These are phyloP conservation scores for Catunica adiposa DNA, from an alignment of 2,329 filamentous ascomycete species.

Conservation along the genomic window DNA sequence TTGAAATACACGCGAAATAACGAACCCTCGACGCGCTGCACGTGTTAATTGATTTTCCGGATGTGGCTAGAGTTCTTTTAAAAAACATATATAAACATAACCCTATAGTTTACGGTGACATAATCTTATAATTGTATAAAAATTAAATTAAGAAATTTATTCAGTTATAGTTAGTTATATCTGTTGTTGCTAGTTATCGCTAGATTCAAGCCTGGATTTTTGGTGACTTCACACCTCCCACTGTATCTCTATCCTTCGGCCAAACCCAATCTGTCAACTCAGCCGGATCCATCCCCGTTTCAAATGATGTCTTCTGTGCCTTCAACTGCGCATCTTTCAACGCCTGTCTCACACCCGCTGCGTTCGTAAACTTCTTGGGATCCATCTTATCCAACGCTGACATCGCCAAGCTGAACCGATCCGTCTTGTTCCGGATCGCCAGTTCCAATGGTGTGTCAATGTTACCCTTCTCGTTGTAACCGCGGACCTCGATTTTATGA, in stretches of 20 bases:
- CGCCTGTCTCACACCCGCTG: slow-evolving; percentile 44
- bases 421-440: slow-evolving; percentile 60
- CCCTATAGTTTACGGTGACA: background rate
- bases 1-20: background rate
- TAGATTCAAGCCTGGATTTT: background rate
- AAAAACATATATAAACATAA: background rate
- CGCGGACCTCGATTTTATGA: slow-evolving; percentile 54
- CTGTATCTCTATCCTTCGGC: slow-evolving; percentile 23
- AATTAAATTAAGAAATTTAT: background rate
- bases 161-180: background rate
- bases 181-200: too few species aligned
- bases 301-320: slow-evolving; percentile 48
- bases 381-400: slow-evolving; percentile 55
- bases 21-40: background rate
- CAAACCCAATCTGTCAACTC: slow-evolving; percentile 51
- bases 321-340: slow-evolving; percentile 48
- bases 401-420: slow-evolving; percentile 62
- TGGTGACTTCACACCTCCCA: background rate
- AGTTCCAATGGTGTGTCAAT: slow-evolving; percentile 68
- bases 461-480: slow-evolving; percentile 71
- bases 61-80: background rate
- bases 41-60: background rate
- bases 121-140: background rate
- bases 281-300: slow-evolving; percentile 53
- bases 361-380: slow-evolving; percentile 39